phyloP scores from a whole-genome alignment of 2,329 filamentous ascomycete species.

The Cladosporium oxysporum region DNA sequence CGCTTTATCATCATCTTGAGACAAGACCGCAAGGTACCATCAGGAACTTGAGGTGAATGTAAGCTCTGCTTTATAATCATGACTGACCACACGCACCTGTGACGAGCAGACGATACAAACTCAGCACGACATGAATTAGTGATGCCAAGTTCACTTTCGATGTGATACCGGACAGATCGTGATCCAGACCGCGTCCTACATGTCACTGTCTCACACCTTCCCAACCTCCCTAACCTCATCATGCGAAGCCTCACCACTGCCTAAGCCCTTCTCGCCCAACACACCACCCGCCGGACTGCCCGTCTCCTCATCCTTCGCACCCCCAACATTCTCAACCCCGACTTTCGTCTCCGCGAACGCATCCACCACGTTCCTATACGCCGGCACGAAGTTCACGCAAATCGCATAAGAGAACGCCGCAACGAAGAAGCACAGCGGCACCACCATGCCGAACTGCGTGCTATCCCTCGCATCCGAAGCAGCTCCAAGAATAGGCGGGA shows the following conservation, averaged over 20 bases:
- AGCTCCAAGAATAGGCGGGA: constrained; percentile 70
- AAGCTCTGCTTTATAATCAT: too few relatives aligned
- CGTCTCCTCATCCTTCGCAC: constrained; percentile 5
- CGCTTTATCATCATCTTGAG: too few relatives aligned
- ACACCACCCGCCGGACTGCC: constrained; percentile 12
- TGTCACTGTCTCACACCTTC: background rate
- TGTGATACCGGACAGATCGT: background rate
- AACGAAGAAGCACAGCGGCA: constrained; percentile 59
- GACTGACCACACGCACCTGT: too few relatives aligned
- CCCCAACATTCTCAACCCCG: constrained; percentile 39
- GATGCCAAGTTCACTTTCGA: too few relatives aligned
- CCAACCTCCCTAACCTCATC: constrained; percentile 18
- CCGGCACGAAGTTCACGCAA: constrained; percentile 63
- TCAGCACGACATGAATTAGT: too few relatives aligned
- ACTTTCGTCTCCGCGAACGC: constrained; percentile 50
- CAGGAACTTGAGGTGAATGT: too few relatives aligned
- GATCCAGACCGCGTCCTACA: background rate
- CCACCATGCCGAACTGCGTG: constrained; percentile 65
- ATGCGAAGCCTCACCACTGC: constrained; percentile 1
- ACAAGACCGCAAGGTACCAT: too few relatives aligned
- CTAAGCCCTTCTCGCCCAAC: constrained; percentile 13
- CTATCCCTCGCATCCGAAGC: constrained; percentile 65
- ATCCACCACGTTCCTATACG: constrained; percentile 65
- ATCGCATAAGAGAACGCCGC: constrained; percentile 50
- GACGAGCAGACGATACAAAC: too few relatives aligned